Conservation (phyloP, 257 asterid genomes). For the Fraxinus americana region DNA sequence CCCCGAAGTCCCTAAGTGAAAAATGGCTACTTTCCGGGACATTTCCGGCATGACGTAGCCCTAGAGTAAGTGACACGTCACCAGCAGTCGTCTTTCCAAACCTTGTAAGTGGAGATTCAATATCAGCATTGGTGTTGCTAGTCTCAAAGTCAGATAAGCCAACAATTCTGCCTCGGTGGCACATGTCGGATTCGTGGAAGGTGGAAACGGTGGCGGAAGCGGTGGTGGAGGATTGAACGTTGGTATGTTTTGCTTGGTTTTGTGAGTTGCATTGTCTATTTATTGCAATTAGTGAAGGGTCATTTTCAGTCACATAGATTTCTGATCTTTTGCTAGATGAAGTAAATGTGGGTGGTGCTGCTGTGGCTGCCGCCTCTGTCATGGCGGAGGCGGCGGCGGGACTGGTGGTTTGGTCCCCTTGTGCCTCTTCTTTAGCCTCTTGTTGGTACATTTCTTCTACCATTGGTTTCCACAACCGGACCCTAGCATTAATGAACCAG, state of each 20-base stretch:
- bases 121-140: conserved; percentile 22
- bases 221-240: conserved; percentile 3
- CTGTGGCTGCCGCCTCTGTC: conserved; percentile 28
- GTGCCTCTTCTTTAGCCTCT: conserved; percentile 61
- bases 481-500: conserved; percentile 99
- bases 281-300: conserved; percentile 60
- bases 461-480: conserved; percentile 99
- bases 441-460: conserved; percentile 98
- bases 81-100: conserved; percentile 70
- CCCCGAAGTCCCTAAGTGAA: conserved; percentile 66
- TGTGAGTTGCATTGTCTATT: conserved; percentile 54
- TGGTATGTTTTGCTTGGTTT: conserved; percentile 40
- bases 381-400: conserved; percentile 18
- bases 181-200: conserved; percentile 18
- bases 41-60: conserved; percentile 93
- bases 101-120: conserved; percentile 61
- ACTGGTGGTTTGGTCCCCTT: conserved; percentile 24
- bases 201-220: conserved; percentile 20
- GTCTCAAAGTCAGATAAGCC: background rate
- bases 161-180: conserved; percentile 2
- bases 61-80: conserved; percentile 93
- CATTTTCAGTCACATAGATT: conserved; percentile 54
- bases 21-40: conserved; percentile 73
- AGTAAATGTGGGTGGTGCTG: conserved; percentile 21
- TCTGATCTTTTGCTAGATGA: conserved; percentile 47